Conservation (phyloP, 108 stramenopile species). For the Skeletonema menzelii region DNA sequence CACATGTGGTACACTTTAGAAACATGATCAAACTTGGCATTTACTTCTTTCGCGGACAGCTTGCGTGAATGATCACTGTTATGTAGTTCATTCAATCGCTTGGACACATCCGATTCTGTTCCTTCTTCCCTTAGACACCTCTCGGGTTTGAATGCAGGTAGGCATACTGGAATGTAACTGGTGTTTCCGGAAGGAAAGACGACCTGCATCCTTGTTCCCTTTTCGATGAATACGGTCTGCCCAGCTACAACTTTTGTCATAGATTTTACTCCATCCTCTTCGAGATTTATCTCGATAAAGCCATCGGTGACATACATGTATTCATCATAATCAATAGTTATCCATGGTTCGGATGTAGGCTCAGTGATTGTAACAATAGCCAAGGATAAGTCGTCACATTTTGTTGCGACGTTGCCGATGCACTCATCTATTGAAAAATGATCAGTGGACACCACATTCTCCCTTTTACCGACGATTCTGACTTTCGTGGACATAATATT, state of each 20-base stretch:
- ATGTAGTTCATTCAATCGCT: slow-evolving; percentile 47
- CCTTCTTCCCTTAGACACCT: slow-evolving; percentile 72
- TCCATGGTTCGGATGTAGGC: slow-evolving; percentile 71
- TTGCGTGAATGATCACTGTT: not conserved
- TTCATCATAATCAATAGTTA: slow-evolving; percentile 75
- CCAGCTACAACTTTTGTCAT: slow-evolving; percentile 51
- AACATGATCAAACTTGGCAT: slow-evolving; percentile 15
- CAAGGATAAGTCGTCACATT: slow-evolving; percentile 55
- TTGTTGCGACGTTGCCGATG: slow-evolving; percentile 67
- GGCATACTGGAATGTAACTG: slow-evolving; percentile 76
- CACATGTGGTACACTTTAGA: slow-evolving; percentile 84
- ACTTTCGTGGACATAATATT: not conserved
- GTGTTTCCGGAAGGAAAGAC: slow-evolving; percentile 59
- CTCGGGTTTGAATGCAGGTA: slow-evolving; percentile 76
- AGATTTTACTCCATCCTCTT: slow-evolving; percentile 1
- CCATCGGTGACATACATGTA: slow-evolving; percentile 65
- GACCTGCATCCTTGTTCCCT: slow-evolving; percentile 72
- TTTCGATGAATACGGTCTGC: slow-evolving; percentile 59
- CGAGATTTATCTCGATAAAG: slow-evolving; percentile 40
- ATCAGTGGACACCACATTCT: slow-evolving; percentile 71
- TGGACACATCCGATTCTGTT: slow-evolving; percentile 40
- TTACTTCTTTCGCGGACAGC: not conserved
- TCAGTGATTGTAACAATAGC: slow-evolving; percentile 58
- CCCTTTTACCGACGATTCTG: slow-evolving; percentile 55
- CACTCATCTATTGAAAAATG: slow-evolving; percentile 70